Conservation (phyloP, 208 protist genomes). For the Crithidia thermophila region DNA sequence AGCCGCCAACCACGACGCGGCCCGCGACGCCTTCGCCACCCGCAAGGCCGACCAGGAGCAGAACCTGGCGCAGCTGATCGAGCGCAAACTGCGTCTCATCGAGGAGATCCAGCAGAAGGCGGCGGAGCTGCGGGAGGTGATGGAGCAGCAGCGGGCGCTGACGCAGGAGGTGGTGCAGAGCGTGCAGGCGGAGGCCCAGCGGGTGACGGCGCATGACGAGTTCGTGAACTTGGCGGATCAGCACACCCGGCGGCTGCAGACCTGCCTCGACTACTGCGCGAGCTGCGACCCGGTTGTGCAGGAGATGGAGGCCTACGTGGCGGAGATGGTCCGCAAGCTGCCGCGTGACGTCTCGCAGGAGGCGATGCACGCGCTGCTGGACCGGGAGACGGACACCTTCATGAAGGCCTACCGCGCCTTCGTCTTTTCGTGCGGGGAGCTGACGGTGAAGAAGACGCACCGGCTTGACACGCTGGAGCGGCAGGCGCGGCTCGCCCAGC, state of each 20-base stretch:
- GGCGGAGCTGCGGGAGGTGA: conserved; percentile 54
- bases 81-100: conserved; percentile 50
- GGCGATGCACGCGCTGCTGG: conserved; percentile 45
- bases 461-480: conserved; percentile 87
- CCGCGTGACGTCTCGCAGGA: conserved; percentile 47
- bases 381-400: conserved; percentile 56
- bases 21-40: conserved; percentile 32
- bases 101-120: conserved; percentile 72
- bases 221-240: conserved; percentile 74
- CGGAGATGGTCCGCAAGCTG: conserved; percentile 55
- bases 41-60: conserved; percentile 36
- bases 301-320: conserved; percentile 62
- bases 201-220: conserved; percentile 71
- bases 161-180: conserved; percentile 45
- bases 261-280: conserved; percentile 68
- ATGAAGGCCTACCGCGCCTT: conserved; percentile 71
- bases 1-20: conserved; percentile 44
- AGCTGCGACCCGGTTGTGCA: conserved; percentile 46
- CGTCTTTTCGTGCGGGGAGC: conserved; percentile 68
- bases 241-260: conserved; percentile 58
- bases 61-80: conserved; percentile 41
- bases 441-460: conserved; percentile 88
- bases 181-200: conserved; percentile 60
- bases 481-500: conserved; percentile 73
- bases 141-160: conserved; percentile 61